Evolutionary conservation across 345 rosid species (phyloP).

Genomic region (Eucalyptus polybractea): DNA sequence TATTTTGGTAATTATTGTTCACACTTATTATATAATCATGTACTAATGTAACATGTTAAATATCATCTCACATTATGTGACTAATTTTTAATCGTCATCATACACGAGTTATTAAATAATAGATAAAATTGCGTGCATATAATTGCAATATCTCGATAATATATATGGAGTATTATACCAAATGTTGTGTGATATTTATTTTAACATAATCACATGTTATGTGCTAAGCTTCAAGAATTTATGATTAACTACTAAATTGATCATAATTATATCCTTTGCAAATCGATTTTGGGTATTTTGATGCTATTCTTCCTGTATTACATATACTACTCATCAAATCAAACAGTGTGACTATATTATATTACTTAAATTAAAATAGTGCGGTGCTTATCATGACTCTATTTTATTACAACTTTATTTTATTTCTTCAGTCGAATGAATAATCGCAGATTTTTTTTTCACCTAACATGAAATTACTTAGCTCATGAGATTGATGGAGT

Average conservation of each 20-base stretch:
- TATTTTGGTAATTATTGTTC: neutral
- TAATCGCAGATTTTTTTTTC: neutral
- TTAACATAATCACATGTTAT: neutral
- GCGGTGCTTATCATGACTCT: neutral
- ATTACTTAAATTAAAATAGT: neutral
- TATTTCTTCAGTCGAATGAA: neutral
- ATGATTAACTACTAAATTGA: neutral
- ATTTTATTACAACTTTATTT: neutral
- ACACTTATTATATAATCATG: neutral
- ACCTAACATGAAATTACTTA: accelerated
- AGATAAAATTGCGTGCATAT: neutral
- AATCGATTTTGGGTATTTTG: neutral
- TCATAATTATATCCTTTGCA: neutral
- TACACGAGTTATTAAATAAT: neutral
- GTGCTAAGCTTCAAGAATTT: neutral
- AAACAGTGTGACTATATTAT: neutral
- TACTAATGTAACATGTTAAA: neutral
- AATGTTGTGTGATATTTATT: neutral
- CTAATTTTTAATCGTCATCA: neutral
- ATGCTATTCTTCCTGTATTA: neutral
- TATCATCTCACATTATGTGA: neutral
- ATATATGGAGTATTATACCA: neutral
- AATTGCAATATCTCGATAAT: neutral
- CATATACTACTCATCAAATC: neutral
- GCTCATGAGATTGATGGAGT: neutral